Evolutionary conservation across 139 green algal genomes (phyloP).

Genomic region (Pseudopediastrum boryanum): DNA sequence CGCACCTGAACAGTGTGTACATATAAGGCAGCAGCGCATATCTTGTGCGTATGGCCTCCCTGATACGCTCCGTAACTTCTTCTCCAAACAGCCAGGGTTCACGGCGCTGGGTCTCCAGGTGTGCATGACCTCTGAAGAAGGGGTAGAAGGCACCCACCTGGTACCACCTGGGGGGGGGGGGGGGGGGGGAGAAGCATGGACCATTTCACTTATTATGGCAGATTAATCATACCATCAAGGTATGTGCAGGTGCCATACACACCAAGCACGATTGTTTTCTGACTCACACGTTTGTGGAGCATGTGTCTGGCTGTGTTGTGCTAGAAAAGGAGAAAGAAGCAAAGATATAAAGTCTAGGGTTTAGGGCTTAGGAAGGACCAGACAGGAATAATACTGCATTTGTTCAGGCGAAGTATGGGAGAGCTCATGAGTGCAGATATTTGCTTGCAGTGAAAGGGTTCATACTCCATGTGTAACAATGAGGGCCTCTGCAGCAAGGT

Average conservation of each 20-base stretch:
- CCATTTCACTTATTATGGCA: no score
- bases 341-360: no score
- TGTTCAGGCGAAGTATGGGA: no score
- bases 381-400: no score
- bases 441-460: no score
- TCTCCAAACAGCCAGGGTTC: conserved; percentile 99
- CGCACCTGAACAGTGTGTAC: conserved; percentile 93
- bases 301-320: no score
- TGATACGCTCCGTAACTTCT: conserved; percentile 76
- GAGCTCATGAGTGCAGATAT: no score
- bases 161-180: conserved; percentile 75
- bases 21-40: conserved; percentile 97
- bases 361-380: no score
- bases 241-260: not conserved
- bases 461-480: no score
- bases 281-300: not conserved
- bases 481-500: no score
- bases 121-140: conserved; percentile 97
- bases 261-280: not conserved
- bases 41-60: conserved; percentile 82
- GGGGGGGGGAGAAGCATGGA: no score
- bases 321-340: no score
- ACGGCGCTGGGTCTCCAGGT: conserved; percentile 94
- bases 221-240: not conserved
- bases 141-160: conserved; percentile 95